Evolutionary conservation across 2,329 filamentous ascomycete species (phyloP).

Genomic region (Zymoseptoria passerinii): DNA sequence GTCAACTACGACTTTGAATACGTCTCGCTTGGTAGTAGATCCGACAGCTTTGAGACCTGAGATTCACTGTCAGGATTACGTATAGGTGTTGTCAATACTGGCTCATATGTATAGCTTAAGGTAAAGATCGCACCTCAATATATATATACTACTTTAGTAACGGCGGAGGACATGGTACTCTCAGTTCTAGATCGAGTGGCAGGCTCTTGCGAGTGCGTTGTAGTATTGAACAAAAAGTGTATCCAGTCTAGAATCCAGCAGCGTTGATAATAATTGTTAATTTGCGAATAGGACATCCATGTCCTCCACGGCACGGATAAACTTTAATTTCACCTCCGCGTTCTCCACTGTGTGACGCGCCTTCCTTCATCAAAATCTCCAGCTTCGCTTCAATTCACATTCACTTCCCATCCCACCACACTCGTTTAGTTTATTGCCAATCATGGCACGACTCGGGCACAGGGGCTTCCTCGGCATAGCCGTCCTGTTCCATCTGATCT

Average conservation of each 20-base stretch:
- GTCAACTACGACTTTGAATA: slow-evolving; percentile 18
- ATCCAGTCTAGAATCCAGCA: background rate
- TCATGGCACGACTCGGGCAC: slow-evolving; percentile 53
- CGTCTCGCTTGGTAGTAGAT: slow-evolving; percentile 14
- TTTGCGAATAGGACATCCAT: background rate
- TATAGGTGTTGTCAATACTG: background rate
- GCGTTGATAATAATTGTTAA: background rate
- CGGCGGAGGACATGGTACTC: no score
- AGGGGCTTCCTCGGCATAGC: slow-evolving; percentile 81
- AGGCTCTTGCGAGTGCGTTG: background rate
- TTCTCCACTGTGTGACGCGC: background rate
- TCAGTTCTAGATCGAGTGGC: no score
- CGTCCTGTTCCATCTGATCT: slow-evolving; percentile 85
- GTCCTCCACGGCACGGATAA: background rate
- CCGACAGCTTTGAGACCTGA: slow-evolving; percentile 10
- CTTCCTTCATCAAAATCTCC: background rate
- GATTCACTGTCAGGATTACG: background rate
- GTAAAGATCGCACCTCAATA: no score
- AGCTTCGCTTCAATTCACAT: background rate
- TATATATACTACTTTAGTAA: no score
- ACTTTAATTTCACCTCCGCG: no score
- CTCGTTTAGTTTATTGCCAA: slow-evolving; percentile 3
- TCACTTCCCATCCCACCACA: background rate
- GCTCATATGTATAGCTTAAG: no score
- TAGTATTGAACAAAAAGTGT: background rate